Evolutionary conservation across 345 rosid genomes (phyloP).

Genomic region (Eucalyptus cladocalyx): DNA sequence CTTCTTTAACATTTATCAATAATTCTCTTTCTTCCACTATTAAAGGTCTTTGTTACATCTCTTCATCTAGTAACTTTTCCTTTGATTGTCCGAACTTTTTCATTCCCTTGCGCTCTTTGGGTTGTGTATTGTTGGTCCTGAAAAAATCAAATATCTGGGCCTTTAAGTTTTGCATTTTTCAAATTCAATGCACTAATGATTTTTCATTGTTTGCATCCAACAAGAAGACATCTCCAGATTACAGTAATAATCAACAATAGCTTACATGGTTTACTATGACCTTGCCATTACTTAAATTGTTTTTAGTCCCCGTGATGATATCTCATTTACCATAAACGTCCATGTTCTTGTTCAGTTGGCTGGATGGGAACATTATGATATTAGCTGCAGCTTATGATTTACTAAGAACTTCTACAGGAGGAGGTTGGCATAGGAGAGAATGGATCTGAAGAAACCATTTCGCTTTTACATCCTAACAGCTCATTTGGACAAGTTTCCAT

Average conservation of each 20-base stretch:
- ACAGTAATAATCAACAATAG: not conserved
- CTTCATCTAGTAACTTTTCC: not conserved
- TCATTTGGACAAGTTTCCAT: conserved; percentile 88
- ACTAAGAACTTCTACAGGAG: conserved; percentile 29
- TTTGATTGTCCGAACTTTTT: not conserved
- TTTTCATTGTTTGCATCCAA: not conserved
- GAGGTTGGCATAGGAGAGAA: conserved; percentile 52
- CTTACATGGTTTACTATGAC: not conserved
- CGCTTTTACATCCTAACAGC: conserved; percentile 40
- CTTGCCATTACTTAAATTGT: not conserved
- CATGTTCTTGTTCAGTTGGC: not conserved
- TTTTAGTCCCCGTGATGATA: not conserved
- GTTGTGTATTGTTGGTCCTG: not conserved
- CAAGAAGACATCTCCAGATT: not conserved
- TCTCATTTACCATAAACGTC: not conserved
- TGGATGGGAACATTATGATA: not conserved
- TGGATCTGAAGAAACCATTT: conserved; percentile 66
- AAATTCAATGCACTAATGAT: not conserved
- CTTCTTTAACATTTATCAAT: not conserved
- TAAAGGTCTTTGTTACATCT: not conserved
- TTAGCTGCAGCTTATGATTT: not conserved
- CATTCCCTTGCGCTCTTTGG: not conserved
- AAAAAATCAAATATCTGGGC: not conserved
- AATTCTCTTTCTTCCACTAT: not conserved
- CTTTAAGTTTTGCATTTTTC: not conserved